These are phyloP conservation scores for Dictyostelium citrinum DNA, from an alignment of 78 protist genomes.

Conservation along the genomic window DNA sequence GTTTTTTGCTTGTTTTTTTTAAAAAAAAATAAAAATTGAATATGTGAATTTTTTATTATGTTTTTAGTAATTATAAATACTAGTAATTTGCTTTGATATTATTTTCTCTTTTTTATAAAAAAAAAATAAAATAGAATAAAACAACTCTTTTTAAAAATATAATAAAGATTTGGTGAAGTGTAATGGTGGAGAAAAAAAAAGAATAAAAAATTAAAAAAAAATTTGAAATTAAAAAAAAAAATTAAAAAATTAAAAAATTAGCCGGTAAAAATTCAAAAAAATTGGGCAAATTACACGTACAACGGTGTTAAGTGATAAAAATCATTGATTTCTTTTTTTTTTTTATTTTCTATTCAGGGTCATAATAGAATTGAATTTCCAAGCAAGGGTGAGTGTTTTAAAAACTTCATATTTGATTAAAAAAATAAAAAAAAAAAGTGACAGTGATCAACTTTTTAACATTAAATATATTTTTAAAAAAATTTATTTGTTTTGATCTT, in stretches of 20 bases:
- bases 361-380: too few relatives aligned
- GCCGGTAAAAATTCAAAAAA: not conserved
- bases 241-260: not conserved
- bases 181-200: not conserved
- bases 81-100: not conserved
- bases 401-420: too few relatives aligned
- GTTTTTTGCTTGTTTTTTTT: not conserved
- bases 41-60: not conserved
- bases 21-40: too few relatives aligned
- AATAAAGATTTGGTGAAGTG: not conserved
- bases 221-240: not conserved
- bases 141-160: not conserved
- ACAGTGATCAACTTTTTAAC: too few relatives aligned
- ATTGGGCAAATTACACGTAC: too few relatives aligned
- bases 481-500: not conserved
- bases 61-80: slow-evolving; percentile 19
- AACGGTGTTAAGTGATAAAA: too few relatives aligned
- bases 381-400: too few relatives aligned
- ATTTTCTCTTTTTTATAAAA: not conserved
- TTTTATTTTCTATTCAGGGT: too few relatives aligned
- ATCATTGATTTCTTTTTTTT: too few relatives aligned
- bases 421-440: too few relatives aligned
- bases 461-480: too few relatives aligned
- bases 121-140: not conserved
- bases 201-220: not conserved